phyloP scores from a whole-genome alignment of 2,329 filamentous ascomycete genomes.

The Scytalidium sp. region DNA sequence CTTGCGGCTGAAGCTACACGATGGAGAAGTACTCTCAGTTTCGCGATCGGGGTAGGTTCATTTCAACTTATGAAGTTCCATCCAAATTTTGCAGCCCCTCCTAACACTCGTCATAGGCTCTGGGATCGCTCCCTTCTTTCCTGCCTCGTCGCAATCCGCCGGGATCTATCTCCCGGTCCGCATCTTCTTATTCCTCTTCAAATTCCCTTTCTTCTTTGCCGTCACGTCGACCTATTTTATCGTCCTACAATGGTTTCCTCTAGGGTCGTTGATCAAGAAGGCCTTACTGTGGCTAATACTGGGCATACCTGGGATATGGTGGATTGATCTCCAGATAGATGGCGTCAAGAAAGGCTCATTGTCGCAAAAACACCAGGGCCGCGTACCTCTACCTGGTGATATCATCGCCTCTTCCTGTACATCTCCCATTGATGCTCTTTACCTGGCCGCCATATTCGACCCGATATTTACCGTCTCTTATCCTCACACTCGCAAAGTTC shows the following conservation, averaged over 20 bases:
- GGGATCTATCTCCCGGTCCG: conserved; percentile 62
- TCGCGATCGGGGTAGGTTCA: conserved; percentile 61
- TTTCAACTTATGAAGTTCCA: background rate
- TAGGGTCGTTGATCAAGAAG: conserved; percentile 70
- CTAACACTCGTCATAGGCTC: conserved; percentile 60
- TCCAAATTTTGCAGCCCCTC: conserved; percentile 7
- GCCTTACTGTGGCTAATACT: conserved; percentile 84
- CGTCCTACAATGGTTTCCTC: conserved; percentile 77
- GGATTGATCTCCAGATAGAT: conserved; percentile 97
- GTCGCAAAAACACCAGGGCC: conserved; percentile 66
- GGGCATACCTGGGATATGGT: conserved; percentile 90
- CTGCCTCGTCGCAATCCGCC: conserved; percentile 65
- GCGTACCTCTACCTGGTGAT: conserved; percentile 74
- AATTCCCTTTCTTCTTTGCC: conserved; percentile 73
- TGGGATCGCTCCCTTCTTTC: conserved; percentile 93
- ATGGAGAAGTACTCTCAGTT: conserved; percentile 80
- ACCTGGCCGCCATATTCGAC: conserved; percentile 93
- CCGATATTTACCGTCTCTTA: conserved; percentile 90
- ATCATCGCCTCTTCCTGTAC: conserved; percentile 91
- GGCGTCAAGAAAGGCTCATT: conserved; percentile 90
- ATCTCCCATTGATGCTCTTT: conserved; percentile 88
- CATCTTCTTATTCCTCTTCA: conserved; percentile 72
- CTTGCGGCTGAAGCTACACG: conserved; percentile 1
- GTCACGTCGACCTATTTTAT: conserved; percentile 71
- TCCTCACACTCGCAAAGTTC: conserved; percentile 69